phyloP scores from a whole-genome alignment of 306 rosid species.

The Fragaria vesca region DNA sequence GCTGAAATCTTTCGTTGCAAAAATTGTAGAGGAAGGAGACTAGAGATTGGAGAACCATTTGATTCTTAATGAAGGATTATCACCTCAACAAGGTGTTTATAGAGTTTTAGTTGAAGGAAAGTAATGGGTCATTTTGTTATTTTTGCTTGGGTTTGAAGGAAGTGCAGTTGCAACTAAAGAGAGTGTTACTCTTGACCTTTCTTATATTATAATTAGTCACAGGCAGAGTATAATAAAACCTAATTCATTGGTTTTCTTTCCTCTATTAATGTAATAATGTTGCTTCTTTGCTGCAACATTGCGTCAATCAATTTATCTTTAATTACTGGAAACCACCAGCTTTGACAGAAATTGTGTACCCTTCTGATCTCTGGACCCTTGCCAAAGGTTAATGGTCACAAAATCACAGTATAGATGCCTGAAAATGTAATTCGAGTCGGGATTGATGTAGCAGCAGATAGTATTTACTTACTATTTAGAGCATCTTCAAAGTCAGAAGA shows the following conservation, averaged over 20 bases:
- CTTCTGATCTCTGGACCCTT: neutral
- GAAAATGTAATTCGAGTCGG: neutral
- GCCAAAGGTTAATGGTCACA: neutral
- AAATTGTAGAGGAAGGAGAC: slow-evolving; percentile 45
- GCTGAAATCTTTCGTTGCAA: slow-evolving; percentile 31
- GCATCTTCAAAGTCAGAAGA: neutral
- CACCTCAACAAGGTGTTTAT: slow-evolving; percentile 33
- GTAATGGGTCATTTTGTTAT: slow-evolving; percentile 32
- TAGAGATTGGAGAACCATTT: slow-evolving; percentile 51
- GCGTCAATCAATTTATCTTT: neutral
- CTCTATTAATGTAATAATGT: neutral
- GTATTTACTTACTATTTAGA: neutral
- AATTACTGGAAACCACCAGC: neutral
- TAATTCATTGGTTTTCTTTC: neutral
- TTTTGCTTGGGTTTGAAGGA: slow-evolving; percentile 63
- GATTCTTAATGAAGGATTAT: slow-evolving; percentile 13
- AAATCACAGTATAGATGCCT: neutral
- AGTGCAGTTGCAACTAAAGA: slow-evolving; percentile 73
- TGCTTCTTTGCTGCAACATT: neutral
- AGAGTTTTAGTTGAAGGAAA: slow-evolving; percentile 29
- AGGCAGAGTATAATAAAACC: neutral
- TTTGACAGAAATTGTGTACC: slow-evolving; percentile 8
- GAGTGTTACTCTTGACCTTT: slow-evolving; percentile 76
- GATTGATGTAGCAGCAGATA: neutral
- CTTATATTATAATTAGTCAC: slow-evolving; percentile 16